Conservation (phyloP, 2,329 filamentous ascomycete genomes). For the Fusarium devonianum region DNA sequence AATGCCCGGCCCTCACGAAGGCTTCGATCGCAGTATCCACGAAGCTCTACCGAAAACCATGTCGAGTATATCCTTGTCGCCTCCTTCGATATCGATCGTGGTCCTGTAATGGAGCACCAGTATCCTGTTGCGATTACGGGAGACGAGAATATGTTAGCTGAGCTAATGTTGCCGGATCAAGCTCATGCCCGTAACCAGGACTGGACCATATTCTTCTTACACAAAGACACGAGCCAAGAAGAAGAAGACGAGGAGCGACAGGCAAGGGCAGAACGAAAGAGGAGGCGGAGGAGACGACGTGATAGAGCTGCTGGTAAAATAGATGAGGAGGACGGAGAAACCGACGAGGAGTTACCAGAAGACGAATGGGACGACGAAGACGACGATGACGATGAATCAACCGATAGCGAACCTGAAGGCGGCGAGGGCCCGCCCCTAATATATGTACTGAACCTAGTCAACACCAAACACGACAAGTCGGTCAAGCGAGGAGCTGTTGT, state of each 20-base stretch:
- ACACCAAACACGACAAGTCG: slow-evolving; percentile 95
- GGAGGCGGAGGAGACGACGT: slow-evolving; percentile 59
- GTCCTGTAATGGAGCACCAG: slow-evolving; percentile 98
- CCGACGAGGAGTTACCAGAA: slow-evolving; percentile 53
- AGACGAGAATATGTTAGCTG: slow-evolving; percentile 96
- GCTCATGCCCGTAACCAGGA: slow-evolving; percentile 94
- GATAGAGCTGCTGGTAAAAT: slow-evolving; percentile 59
- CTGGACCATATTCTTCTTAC: slow-evolving; percentile 99
- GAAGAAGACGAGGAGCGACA: slow-evolving; percentile 78
- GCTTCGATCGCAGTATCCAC: slow-evolving; percentile 77
- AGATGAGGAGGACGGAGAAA: slow-evolving; percentile 53
- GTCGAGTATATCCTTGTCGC: slow-evolving; percentile 98
- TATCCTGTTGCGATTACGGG: slow-evolving; percentile 94
- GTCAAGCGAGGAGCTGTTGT: slow-evolving; percentile 93
- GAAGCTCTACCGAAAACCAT: slow-evolving; percentile 83
- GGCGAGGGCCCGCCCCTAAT: slow-evolving; percentile 90
- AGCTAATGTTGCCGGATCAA: slow-evolving; percentile 98
- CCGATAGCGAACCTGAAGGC: slow-evolving; percentile 70
- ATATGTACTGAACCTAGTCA: slow-evolving; percentile 96
- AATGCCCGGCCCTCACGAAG: slow-evolving; percentile 61
- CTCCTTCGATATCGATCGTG: slow-evolving; percentile 95
- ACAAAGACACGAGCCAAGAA: slow-evolving; percentile 88
- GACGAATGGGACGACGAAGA: slow-evolving; percentile 59
- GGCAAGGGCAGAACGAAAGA: slow-evolving; percentile 61
- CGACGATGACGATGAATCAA: slow-evolving; percentile 59